A percentile compares a stretch with the other conserved stretches of the same genome.
Evolutionary conservation across 768 basidiomycete genomes (phyloP).

Genomic region (Amylocystis lapponica): DNA sequence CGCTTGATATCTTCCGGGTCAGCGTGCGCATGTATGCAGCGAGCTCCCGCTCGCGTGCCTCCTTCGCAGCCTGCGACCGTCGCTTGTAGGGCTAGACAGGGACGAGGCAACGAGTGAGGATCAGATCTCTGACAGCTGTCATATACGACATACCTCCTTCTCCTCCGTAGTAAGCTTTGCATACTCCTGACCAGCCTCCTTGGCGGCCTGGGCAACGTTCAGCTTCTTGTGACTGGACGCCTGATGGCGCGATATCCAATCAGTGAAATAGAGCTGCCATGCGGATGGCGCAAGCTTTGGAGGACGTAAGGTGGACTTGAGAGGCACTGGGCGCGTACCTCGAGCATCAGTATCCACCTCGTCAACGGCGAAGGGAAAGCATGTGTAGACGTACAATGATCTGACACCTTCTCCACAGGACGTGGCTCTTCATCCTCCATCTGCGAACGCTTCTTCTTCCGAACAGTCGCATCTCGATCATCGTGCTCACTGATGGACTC

Average conservation of each 20-base stretch:
- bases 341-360: too few species aligned
- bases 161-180: slow-evolving; percentile 70
- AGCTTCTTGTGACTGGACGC: slow-evolving; percentile 76
- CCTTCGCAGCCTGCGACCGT: slow-evolving; percentile 81
- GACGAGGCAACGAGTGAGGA: slow-evolving; percentile 14
- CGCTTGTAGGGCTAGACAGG: slow-evolving; percentile 70
- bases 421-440: slow-evolving; percentile 20
- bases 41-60: slow-evolving; percentile 76
- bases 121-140: slow-evolving; percentile 3
- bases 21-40: slow-evolving; percentile 81
- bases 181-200: slow-evolving; percentile 90
- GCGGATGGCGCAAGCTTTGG: slow-evolving; percentile 91
- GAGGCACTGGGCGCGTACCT: slow-evolving; percentile 49
- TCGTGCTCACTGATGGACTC: slow-evolving; percentile 57
- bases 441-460: slow-evolving; percentile 45
- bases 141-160: slow-evolving; percentile 60
- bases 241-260: slow-evolving; percentile 88
- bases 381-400: too few species aligned
- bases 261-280: slow-evolving; percentile 96
- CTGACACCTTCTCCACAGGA: slow-evolving; percentile 15
- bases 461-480: slow-evolving; percentile 71
- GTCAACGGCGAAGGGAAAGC: slow-evolving; percentile 13
- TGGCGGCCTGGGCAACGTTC: slow-evolving; percentile 92
- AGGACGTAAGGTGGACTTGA: slow-evolving; percentile 76
- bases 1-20: slow-evolving; percentile 93